Percentiles rank a stretch among this genome's conserved stretches.
Evolutionary conservation across 768 basidiomycete genomes (phyloP).

Genomic region (Lactarius deliciosus): DNA sequence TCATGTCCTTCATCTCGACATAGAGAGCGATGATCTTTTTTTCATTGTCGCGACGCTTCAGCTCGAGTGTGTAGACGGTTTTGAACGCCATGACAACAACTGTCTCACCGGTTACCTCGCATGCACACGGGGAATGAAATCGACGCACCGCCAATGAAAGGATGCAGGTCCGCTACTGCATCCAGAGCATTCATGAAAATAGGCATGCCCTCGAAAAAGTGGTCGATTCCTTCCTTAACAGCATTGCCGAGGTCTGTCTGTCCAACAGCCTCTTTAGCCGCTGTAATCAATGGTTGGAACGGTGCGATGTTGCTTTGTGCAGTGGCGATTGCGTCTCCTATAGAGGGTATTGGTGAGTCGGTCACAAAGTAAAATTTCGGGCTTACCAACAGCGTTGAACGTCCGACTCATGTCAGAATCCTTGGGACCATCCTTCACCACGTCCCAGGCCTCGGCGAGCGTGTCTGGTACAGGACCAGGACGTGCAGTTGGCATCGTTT

Average conservation of each 20-base stretch:
- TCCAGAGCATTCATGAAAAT: conserved; percentile 34
- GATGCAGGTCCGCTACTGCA: conserved; percentile 34
- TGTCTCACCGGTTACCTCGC: conserved; percentile 5
- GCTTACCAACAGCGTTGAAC: neutral
- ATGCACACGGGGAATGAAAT: neutral
- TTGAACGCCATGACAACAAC: conserved; percentile 53
- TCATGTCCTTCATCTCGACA: conserved; percentile 51
- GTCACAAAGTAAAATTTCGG: neutral
- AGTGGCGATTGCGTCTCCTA: neutral
- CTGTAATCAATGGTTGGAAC: conserved; percentile 7
- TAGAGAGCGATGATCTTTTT: conserved; percentile 48
- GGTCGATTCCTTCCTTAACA: conserved; percentile 30
- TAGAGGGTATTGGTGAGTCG: neutral
- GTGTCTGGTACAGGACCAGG: conserved; percentile 4
- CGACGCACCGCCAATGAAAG: conserved; percentile 33
- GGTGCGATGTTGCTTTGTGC: neutral
- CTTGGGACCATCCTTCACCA: conserved; percentile 4
- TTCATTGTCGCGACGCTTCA: conserved; percentile 52
- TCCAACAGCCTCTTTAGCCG: neutral
- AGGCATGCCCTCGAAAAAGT: conserved; percentile 34
- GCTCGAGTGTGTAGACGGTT: conserved; percentile 48
- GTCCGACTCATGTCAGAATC: neutral
- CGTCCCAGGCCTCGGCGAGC: conserved; percentile 3
- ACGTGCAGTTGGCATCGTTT: neutral
- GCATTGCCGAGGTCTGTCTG: conserved; percentile 9